Base-by-base conservation (phyloP, 495 filamentous ascomycete species). In the Penicillium atrosanguineum region DNA sequence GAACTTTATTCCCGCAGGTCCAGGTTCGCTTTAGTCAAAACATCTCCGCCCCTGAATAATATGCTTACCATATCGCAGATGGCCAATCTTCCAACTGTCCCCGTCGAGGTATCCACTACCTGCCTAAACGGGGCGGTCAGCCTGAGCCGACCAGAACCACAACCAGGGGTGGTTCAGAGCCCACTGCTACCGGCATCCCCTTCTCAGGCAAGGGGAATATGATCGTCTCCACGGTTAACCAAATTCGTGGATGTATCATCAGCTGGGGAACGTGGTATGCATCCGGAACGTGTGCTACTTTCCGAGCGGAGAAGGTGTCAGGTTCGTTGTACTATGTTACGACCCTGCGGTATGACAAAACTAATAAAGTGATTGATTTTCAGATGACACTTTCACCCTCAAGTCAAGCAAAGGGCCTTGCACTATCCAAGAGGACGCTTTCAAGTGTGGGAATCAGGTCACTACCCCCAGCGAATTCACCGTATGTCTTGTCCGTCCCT, bases 241-340 rank as follows among this genome's bases (percentile, higher is more conserved):
- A 72, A 20, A 65, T 70, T 26, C 74, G 77, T n/a, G 87, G 87
- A 31, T 91, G 87, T 57, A 70, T 91, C 53, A 89, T 89, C 68
- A 83, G 83, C 57, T 71, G 65, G 8, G 87, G 87, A 11, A 81
- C 77, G 3, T 91, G 87, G 87, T 91, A 83, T 60, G 73, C 75
- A 0, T 77, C 74, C 14, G 87, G 87, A 0, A 87, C 86, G 1
- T 89, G 87, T 62, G 87, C 87, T 6, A 86, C 82, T 7, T 89
- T 84, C 69, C 83, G 76, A 4, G 77, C 81, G 1, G 71, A 79
- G 38, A 63, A 68, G 34, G 54, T 67, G 0, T 73, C 79, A 39
- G 79, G 78, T 79, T 31, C 25, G 69, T 69, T 25, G 15, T 23
- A 12, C 23, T 40, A 43, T 26, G 19, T 11, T 15, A 12, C 15